Evolutionary conservation across 2,329 filamentous ascomycete genomes (phyloP), one percentile per base, ranked within the genome.

Genomic region (Blastomyces parvus): DNA sequence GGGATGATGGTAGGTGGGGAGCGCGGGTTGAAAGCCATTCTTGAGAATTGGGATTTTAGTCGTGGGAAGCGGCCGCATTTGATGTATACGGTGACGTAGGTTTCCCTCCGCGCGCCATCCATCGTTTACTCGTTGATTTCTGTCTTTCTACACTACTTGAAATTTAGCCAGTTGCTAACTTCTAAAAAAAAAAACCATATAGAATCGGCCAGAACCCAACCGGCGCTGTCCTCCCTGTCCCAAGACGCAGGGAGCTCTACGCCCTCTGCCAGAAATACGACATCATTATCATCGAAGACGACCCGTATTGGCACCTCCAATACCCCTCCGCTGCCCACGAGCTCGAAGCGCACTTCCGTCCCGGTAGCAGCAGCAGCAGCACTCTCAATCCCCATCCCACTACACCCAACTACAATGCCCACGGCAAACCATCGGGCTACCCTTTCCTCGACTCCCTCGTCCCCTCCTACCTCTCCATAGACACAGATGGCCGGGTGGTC

Each of bases 281-380:
- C 74, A 84, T 97, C 66, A 84, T 97, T 70, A 96, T 97, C 67
- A 79, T 95, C 66, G 93, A 97, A 75, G 93, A 97, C 70, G 92
- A 97, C 66, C 93, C 93, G 6, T 97, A 97, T 79, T 97, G 91
- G 90, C 93, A 94, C 74, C 81, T 97, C 9, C 93, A 97, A 74
- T 97, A 85, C 75, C 90, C 91, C 0, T 89, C 89, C 0, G 58
- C 58, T 2, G 87, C 89, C 0, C 83, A 79, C 42, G 68, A 78
- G 9, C 72, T 79, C 61, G 70, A 76, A 27, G 67, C 71, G 6
- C 68, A 70, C 46, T 67, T 71, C 53, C 70, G 72, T 14, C 70
- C 71, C 22, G 62, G 68, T 11, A 62, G 66, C 44, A 44, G 75
- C 70, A 56, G 69, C 68, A 55, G 6, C 48, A 25, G 8, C 22